Base-by-base conservation (phyloP, 371 early-diverging fungal species). In the Basidiobolus heterosporus region DNA sequence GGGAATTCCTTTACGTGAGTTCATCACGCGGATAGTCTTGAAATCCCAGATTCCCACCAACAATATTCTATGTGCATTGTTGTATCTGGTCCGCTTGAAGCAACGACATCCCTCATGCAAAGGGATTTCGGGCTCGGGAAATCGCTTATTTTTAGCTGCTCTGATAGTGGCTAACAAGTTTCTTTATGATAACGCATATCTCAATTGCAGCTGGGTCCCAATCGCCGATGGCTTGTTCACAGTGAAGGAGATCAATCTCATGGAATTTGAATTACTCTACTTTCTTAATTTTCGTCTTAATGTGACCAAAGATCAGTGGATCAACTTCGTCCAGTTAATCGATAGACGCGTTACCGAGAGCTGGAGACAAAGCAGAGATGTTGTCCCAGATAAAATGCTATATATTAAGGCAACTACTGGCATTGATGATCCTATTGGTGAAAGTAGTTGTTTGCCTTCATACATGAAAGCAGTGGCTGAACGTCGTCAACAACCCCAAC, bases 121-220 rank as follows among this genome's bases (percentile, higher is more conserved):
- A 35, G 78, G 78, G 3, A 66, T 66, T 11, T 66, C 67, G 1
- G 70, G 67, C 16, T 66, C 74, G 16, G 64, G 61, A 6, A 69
- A 77, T 53, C 55, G 78, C 8, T 62, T 77, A 15, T 53, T 70
- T 8, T 59, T 77, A 11, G 62, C 80, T 2, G 66, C 72, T 22
- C 56, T 77, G 13, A 61, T 75, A 23, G 57, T 73, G 17, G 77
- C 80, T 1, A 62, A 72, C 41, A 77, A 77, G 52, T 67, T 56
- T 38, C 65, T 77, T 11, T 69, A 72, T 52, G 78, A 77, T 49
- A 79, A 77, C 50, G 73, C 77, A 2, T 77, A 75, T 50, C 72
- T 74, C 53, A 77, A 75, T 45, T 65, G 62, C 36, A 70, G 76
- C 21, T 77, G 78, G 78, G 67, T 65, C 15, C 61, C 64, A 47